A percentile compares a stretch with the other conserved stretches of the same genome.
Evolutionary conservation across 208 protist species (phyloP).

Genomic region (Trypanosoma conorhini): DNA sequence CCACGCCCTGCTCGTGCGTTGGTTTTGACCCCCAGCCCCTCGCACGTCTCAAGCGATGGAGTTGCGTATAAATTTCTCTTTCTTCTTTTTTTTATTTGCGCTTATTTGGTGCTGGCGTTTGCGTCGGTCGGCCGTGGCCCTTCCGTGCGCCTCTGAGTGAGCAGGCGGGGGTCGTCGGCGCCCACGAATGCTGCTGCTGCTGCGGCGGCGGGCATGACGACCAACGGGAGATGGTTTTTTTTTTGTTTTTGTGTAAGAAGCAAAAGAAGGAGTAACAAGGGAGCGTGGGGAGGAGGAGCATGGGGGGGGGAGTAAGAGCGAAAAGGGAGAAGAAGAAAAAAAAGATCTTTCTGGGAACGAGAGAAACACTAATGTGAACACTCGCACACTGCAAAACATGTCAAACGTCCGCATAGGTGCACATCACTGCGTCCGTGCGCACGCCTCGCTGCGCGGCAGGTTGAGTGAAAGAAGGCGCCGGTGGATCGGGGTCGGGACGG

Average conservation of each 20-base stretch:
- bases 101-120: neutral
- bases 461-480: too few relatives aligned
- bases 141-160: too few relatives aligned
- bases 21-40: neutral
- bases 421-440: too few relatives aligned
- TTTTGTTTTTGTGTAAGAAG: neutral
- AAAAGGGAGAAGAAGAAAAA: neutral
- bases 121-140: neutral
- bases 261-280: too few relatives aligned
- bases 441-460: too few relatives aligned
- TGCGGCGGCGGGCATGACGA: neutral
- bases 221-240: neutral
- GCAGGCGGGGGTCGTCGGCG: too few relatives aligned
- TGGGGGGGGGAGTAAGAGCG: too few relatives aligned
- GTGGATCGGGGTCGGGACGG: neutral
- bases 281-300: neutral
- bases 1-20: neutral
- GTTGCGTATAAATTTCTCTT: neutral
- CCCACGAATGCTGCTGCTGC: neutral
- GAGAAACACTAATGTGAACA: too few relatives aligned
- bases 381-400: too few relatives aligned
- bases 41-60: neutral
- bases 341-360: too few relatives aligned
- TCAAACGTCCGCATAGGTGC: too few relatives aligned
- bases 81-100: too few relatives aligned